Evolutionary conservation across 345 rosid species (phyloP), one percentile per base, ranked within the genome.

Genomic region (Zanthoxylum bungeanum): DNA sequence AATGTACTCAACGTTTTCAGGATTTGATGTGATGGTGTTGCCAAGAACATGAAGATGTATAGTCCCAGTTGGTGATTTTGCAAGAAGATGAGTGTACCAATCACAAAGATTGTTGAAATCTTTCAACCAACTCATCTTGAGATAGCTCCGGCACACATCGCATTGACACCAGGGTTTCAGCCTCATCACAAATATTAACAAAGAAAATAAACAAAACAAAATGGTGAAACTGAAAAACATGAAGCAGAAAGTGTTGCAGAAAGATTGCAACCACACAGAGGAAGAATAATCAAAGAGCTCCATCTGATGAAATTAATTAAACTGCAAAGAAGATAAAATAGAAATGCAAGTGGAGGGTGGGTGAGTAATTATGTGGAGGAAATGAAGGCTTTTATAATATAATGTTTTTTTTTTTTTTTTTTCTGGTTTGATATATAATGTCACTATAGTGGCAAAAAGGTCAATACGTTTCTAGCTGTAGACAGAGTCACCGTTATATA

Each of bases 1-100:
- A 44, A 90, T 84, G 84, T 90, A 76, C 58, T 88, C 85, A 2
- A 90, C 87, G 70, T 82, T 88, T 47, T 60, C 76, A 8, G 84
- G 96, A 61, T 88, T 86, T 5, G 89, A 67, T 2, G 93, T 88
- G 78, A 88, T 75, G 47, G 62, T 75, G 49, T 82, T 85, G 46
- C 77, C 76, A 5, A 87, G 92, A 42, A 77, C 82, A 47, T 85
- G 89, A 33, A 85, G 50, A 60, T 80, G 82, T 46, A 83, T 72
- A 2, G 85, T 83, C 27, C 81, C 77, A 16, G 87, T 79, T 0
- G 74, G 62, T 1, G 89, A 83, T 19, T 66, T 79, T 8, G 60
- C 58, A 33, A 85, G 85, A 46, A 85, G 83, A 55, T 83, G 83
- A 33, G 82, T 49, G 31, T 76, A 83, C 83, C 85, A 85, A 60